These are phyloP conservation scores for Leucosporidium yakuticum DNA, from an alignment of 768 basidiomycete genomes.

Conservation along the genomic window DNA sequence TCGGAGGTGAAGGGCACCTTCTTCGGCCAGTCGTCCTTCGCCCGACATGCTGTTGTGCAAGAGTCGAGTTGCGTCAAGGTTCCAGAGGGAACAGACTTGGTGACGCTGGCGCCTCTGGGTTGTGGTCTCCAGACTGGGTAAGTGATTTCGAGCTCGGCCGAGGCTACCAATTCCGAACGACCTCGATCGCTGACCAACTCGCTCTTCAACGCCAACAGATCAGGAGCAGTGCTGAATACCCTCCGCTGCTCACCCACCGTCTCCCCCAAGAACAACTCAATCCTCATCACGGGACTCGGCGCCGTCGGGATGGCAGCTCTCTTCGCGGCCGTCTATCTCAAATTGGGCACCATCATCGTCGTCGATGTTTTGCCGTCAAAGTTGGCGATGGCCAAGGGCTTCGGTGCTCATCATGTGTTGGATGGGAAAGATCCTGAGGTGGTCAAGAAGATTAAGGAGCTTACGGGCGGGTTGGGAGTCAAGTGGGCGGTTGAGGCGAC, in stretches of 20 bases:
- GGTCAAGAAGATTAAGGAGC: conserved; percentile 14
- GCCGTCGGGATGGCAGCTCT: conserved; percentile 36
- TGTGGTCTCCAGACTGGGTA: conserved; percentile 36
- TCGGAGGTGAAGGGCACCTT: conserved; percentile 20
- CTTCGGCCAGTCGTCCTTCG: conserved; percentile 38
- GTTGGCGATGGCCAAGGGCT: conserved; percentile 23
- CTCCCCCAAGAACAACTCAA: neutral
- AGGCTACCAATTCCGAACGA: neutral
- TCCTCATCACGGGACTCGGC: conserved; percentile 35
- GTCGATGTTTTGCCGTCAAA: conserved; percentile 29
- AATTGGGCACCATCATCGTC: conserved; percentile 31
- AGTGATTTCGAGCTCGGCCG: no score
- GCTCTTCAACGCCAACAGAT: neutral
- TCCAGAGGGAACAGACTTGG: conserved; percentile 16
- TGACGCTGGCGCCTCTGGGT: conserved; percentile 26
- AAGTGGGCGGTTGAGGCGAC: conserved; percentile 34
- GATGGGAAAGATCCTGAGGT: conserved; percentile 16
- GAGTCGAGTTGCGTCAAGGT: conserved; percentile 27
- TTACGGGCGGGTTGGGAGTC: conserved; percentile 32
- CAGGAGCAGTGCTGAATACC: conserved; percentile 32
- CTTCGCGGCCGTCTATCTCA: conserved; percentile 29
- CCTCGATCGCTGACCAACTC: neutral
- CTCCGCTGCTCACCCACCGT: conserved; percentile 4
- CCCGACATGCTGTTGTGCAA: conserved; percentile 31
- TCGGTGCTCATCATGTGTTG: conserved; percentile 32